Evolutionary conservation across 805 yeast genomes (phyloP), one percentile per base, ranked within the genome.

Genomic region (Lachancea mirantina): DNA sequence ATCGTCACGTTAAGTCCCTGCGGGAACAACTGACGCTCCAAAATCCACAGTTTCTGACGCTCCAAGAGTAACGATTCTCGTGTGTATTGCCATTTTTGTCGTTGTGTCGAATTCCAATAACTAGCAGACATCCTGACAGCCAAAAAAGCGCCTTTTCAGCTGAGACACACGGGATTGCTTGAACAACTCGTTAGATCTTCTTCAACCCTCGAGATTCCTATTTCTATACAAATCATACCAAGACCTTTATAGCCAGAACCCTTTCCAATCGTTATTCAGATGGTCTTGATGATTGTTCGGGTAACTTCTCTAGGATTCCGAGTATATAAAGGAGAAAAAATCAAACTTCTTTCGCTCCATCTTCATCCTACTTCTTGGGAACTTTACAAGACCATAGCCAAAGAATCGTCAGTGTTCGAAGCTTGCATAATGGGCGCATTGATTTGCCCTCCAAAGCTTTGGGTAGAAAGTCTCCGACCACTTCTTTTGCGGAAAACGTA

Each of bases 391-490:
- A 71, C 67, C 81, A 74, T 76, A 76, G 68, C 55, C 72, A 60
- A 78, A 78, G 84, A 78, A 74, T 78, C 77, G 83, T 76, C 76
- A 54, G 56, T 30, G 39, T 56, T 72, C 84, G 77, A 78, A 77
- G 84, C 78, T 59, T 59, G 57, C 84, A 66, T 43, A 74, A 67
- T 69, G 75, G 64, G 34, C 48, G 47, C 41, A 32, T n/a, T n/a
- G n/a, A n/a, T n/a, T 38, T 15, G 24, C 34, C 36, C 40, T 39
- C 11, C 14, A 44, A 57, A 56, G 81, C 81, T 76, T 78, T 72
- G 84, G 87, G 87, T 45, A 26, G 85, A 78, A 78, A 78, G 87
- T 78, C 87, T 78, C 85, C 87, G 74, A 82, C 82, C 82, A 61
- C 57, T 39, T 38, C 47, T 41, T 57, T 62, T 64, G 75, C 80